A percentile compares a stretch with the other conserved stretches of the same genome.
These are phyloP conservation scores for Postia placenta DNA, from an alignment of 768 basidiomycete species.

Conservation along the genomic window DNA sequence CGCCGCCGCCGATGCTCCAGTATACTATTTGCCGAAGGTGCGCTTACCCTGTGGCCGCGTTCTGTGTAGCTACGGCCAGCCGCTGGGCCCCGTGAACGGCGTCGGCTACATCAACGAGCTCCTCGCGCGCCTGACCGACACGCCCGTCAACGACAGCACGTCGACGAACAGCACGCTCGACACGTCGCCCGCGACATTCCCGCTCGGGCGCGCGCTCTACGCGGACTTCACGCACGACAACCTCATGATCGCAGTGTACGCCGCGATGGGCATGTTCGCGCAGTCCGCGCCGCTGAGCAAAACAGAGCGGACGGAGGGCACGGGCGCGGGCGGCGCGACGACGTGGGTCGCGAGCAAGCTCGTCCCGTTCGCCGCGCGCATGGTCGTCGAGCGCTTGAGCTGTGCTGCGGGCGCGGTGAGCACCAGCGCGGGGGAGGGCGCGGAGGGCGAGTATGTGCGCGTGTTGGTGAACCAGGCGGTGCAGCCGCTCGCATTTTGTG, in stretches of 20 bases:
- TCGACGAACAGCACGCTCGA: constrained; percentile 76
- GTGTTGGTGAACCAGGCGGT: constrained; percentile 75
- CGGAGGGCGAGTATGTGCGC: constrained; percentile 41
- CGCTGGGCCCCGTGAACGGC: constrained; percentile 70
- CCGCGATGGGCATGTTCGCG: constrained; percentile 44
- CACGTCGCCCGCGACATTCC: constrained; percentile 57
- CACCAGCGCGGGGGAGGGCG: constrained; percentile 28
- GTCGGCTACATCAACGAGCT: constrained; percentile 88
- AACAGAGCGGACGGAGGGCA: constrained; percentile 9
- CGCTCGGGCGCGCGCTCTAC: constrained; percentile 57
- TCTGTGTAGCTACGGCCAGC: constrained; percentile 51
- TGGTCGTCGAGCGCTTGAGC: constrained; percentile 66
- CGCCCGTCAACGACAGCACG: constrained; percentile 59
- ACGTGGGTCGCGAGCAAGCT: constrained; percentile 53
- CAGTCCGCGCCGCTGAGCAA: constrained; percentile 12
- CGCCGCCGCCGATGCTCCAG: neutral
- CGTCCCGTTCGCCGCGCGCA: constrained; percentile 69
- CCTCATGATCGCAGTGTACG: constrained; percentile 72
- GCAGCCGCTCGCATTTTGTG: constrained; percentile 59
- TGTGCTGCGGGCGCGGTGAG: constrained; percentile 37
- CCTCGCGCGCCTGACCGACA: constrained; percentile 68
- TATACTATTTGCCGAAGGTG: neutral
- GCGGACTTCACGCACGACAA: constrained; percentile 84
- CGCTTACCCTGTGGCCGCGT: neutral
- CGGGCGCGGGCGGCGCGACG: constrained; percentile 10